Evolutionary conservation across 1,284 basidiomycete genomes (phyloP).

Genomic region (Gomphus bonarii): DNA sequence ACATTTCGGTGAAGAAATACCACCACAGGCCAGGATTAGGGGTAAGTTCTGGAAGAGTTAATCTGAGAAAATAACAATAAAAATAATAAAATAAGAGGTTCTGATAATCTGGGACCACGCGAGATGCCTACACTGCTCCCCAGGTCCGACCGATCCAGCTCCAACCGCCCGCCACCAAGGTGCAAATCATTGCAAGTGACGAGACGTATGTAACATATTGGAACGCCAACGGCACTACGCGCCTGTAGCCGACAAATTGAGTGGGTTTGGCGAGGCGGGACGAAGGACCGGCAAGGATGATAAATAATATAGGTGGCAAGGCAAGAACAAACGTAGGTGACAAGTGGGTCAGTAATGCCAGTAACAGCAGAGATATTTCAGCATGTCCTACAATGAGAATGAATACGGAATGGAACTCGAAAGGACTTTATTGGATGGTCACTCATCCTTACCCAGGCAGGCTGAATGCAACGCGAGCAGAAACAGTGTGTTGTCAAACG

Average conservation of each 20-base stretch:
- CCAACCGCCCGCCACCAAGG: constrained; percentile 45
- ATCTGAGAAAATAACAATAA: constrained; percentile 22
- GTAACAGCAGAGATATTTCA: constrained; percentile 46
- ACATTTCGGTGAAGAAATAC: constrained; percentile 99
- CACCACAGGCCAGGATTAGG: constrained; percentile 95
- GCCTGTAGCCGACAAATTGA: constrained; percentile 28
- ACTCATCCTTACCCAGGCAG: constrained; percentile 47
- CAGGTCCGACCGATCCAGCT: constrained; percentile 71
- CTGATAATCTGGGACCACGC: not conserved
- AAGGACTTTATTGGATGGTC: not conserved
- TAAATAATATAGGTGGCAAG: constrained; percentile 55
- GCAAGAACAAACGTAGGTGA: constrained; percentile 65
- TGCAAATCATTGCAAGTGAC: constrained; percentile 38
- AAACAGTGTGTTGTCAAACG: constrained; percentile 65
- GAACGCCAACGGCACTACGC: constrained; percentile 28
- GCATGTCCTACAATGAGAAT: constrained; percentile 33
- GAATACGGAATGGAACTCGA: not conserved
- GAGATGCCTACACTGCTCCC: constrained; percentile 63
- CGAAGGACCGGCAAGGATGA: constrained; percentile 48
- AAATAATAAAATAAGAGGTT: no score
- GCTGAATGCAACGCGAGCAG: constrained; percentile 64
- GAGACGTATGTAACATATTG: constrained; percentile 44
- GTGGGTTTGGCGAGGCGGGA: constrained; percentile 57
- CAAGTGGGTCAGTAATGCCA: constrained; percentile 63
- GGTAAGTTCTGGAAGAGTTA: constrained; percentile 75